Evolutionary conservation across 2,329 filamentous ascomycete genomes (phyloP), one percentile per base, ranked within the genome.

Genomic region (Monilinia polystroma): DNA sequence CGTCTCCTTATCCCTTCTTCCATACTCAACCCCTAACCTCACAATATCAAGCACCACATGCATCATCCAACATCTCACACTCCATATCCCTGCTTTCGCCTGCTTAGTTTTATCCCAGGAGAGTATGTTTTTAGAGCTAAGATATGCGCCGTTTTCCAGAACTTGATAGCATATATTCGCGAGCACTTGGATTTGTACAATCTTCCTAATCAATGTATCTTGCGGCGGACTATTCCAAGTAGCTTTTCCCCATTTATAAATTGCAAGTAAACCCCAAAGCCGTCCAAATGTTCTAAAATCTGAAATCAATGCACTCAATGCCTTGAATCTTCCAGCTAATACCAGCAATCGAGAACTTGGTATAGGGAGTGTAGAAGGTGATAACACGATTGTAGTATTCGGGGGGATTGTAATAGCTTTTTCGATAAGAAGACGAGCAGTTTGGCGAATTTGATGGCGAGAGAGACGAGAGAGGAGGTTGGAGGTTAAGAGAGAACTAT

Each of bases 111-210:
- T 81, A 7, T 79, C 78, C 79, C 85, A 83, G 20, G 79, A 82
- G 62, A 97, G 76, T 4, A 96, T 85, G 26, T 89, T 88, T 77
- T 93, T 93, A 68, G 82, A 81, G 3, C 87, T 83, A 49, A 98
- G 83, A 80, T 90, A 96, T 20, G 90, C 90, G 51, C 85, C 83
- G 79, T 97, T 97, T 81, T 99, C 95, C 52, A 94, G 82, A 1
- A 85, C 79, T 79, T 97, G 93, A 80, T 90, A 96, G 12, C 81
- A 76, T 12, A 90, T 78, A 77, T 90, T 90, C 14, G 86, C 82
- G 14, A 83, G 70, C 26, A 97, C 85, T 77, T 95, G 90, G 8
- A 84, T 80, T 77, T 87, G 89, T 29, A 86, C 85, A 56, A 97
- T 79, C 23, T 75, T 69, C 71, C 78, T 81, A 70, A 82, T 79